phyloP scores from a whole-genome alignment of 768 basidiomycete genomes.

The Rossbeevera mucosa region DNA sequence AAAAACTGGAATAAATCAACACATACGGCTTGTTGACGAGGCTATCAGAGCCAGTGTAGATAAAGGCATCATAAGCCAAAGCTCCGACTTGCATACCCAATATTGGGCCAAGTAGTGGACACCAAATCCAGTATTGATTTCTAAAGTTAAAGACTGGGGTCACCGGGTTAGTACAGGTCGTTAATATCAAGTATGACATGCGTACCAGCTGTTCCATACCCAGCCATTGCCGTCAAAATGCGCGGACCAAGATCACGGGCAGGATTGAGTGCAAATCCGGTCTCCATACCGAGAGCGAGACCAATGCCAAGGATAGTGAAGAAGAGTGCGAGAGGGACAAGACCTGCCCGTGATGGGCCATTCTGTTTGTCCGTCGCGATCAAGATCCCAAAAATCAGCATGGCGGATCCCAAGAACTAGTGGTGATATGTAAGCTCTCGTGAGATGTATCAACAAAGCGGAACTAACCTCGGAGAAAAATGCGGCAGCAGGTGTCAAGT shows the following conservation, averaged over 20 bases:
- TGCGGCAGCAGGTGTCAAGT: constrained; percentile 39
- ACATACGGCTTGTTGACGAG: constrained; percentile 50
- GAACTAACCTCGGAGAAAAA: constrained; percentile 43
- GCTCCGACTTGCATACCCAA: constrained; percentile 53
- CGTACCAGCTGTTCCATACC: constrained; percentile 52
- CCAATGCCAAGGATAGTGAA: constrained; percentile 57
- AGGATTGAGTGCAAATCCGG: constrained; percentile 64
- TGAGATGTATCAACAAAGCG: neutral
- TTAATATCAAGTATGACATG: constrained; percentile 22
- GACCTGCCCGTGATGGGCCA: constrained; percentile 42
- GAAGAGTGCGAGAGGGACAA: constrained; percentile 54
- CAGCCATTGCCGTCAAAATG: constrained; percentile 64
- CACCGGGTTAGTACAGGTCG: neutral
- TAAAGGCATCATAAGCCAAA: constrained; percentile 52
- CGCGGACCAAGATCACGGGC: constrained; percentile 72
- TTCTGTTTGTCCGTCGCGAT: constrained; percentile 52
- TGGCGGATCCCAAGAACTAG: constrained; percentile 52
- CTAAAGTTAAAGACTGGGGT: constrained; percentile 24
- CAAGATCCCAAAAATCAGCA: constrained; percentile 53
- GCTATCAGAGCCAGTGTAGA: constrained; percentile 55
- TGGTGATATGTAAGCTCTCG: neutral
- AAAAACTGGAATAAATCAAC: neutral
- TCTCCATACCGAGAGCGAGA: constrained; percentile 56
- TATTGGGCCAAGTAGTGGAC: constrained; percentile 56
- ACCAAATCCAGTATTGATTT: constrained; percentile 75